phyloP scores from a whole-genome alignment of 768 basidiomycete genomes.

The Tricholoma hemisulphureum region DNA sequence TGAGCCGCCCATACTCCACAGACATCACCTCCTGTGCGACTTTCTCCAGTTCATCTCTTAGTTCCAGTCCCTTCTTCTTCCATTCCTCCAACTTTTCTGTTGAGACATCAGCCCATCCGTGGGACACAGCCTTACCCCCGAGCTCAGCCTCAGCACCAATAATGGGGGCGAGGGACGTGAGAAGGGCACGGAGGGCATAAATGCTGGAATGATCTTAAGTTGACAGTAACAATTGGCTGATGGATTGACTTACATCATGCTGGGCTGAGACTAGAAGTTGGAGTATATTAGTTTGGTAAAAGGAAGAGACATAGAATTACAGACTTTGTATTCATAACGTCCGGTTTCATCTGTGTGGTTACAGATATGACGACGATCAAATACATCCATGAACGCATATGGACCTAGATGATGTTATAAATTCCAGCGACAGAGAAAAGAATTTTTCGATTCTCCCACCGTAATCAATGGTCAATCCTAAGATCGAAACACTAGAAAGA shows the following conservation, averaged over 20 bases:
- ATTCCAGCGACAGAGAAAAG: background rate
- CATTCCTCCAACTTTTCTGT: constrained; percentile 60
- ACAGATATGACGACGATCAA: constrained; percentile 81
- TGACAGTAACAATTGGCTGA: background rate
- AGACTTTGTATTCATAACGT: constrained; percentile 68
- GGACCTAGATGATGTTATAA: constrained; percentile 53
- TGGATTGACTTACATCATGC: constrained; percentile 61
- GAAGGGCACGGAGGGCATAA: constrained; percentile 76
- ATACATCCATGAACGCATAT: constrained; percentile 95
- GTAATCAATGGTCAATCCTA: constrained; percentile 78
- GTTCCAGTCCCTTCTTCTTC: constrained; percentile 53
- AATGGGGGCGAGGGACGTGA: constrained; percentile 77
- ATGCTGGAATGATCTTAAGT: constrained; percentile 40
- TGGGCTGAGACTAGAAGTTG: constrained; percentile 61
- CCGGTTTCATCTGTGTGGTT: constrained; percentile 83
- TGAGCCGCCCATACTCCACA: constrained; percentile 61
- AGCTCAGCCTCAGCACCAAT: constrained; percentile 76
- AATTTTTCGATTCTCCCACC: constrained; percentile 37
- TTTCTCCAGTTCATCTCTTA: constrained; percentile 60
- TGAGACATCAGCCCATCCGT: constrained; percentile 64
- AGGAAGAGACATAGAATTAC: constrained; percentile 2
- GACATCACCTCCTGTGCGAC: constrained; percentile 59
- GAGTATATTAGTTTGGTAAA: background rate
- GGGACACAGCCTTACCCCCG: constrained; percentile 46
- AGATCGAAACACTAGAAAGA: constrained; percentile 59